Evolutionary conservation across 2,329 filamentous ascomycete species (phyloP).

Genomic region (Pseudogymnoascus pannorum): DNA sequence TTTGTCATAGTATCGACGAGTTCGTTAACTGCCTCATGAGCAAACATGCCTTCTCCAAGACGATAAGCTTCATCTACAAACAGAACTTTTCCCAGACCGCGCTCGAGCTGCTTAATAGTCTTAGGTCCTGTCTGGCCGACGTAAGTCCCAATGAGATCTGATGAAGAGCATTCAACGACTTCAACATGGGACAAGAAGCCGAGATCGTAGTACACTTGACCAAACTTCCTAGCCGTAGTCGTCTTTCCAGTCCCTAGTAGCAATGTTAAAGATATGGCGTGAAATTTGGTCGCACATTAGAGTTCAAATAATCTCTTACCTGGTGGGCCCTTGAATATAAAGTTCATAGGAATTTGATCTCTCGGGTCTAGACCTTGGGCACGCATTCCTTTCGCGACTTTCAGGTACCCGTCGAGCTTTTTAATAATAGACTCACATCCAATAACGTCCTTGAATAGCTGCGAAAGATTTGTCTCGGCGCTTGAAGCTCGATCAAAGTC

Average conservation of each 20-base stretch:
- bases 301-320: conserved; percentile 59
- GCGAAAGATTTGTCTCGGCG: conserved; percentile 35
- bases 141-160: conserved; percentile 61
- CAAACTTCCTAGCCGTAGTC: conserved; percentile 65
- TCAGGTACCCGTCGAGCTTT: conserved; percentile 42
- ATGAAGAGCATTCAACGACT: conserved; percentile 57
- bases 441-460: conserved; percentile 43
- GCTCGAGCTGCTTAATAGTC: conserved; percentile 50
- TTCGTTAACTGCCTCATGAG: conserved; percentile 65
- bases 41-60: conserved; percentile 42
- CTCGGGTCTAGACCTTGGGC: conserved; percentile 40
- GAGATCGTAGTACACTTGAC: conserved; percentile 68
- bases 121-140: conserved; percentile 65
- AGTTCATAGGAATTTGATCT: conserved; percentile 48
- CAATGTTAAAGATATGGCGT: conserved; percentile 7
- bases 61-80: conserved; percentile 55
- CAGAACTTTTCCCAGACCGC: conserved; percentile 44
- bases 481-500: conserved; percentile 40
- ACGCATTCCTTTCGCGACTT: conserved; percentile 38
- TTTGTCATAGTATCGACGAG: conserved; percentile 45
- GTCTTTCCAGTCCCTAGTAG: conserved; percentile 61
- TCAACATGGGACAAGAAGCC: conserved; percentile 54
- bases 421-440: conserved; percentile 44
- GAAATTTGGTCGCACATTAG: not conserved
- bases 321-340: conserved; percentile 49